A percentile compares a stretch with the other conserved stretches of the same genome.
Conservation (phyloP, 1,284 basidiomycete genomes). For the Pyrrhoderma lamaoense region DNA sequence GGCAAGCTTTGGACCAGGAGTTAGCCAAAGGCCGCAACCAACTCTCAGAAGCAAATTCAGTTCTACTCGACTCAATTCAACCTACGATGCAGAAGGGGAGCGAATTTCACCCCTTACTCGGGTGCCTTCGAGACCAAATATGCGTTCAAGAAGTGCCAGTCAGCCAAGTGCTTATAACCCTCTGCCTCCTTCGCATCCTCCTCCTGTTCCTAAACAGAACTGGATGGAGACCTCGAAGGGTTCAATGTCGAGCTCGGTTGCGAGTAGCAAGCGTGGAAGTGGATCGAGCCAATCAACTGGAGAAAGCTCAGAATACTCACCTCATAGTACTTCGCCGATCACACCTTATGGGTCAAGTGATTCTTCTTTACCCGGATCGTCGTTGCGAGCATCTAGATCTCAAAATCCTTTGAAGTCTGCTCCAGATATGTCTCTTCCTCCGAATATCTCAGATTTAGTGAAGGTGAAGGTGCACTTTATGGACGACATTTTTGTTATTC, state of each 20-base stretch:
- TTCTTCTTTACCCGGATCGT: conserved; percentile 54
- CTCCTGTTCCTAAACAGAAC: conserved; percentile 46
- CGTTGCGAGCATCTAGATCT: conserved; percentile 46
- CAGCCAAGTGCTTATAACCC: conserved; percentile 61
- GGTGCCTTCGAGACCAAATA: conserved; percentile 30
- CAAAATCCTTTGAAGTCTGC: conserved; percentile 35
- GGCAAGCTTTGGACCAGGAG: conserved; percentile 39
- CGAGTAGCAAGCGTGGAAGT: conserved; percentile 57
- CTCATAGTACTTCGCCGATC: conserved; percentile 72
- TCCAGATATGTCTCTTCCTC: conserved; percentile 24
- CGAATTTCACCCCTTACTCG: conserved; percentile 18
- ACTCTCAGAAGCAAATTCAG: conserved; percentile 64
- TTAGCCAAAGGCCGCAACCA: conserved; percentile 37
- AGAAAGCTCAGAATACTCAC: conserved; percentile 73
- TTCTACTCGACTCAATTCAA: conserved; percentile 49
- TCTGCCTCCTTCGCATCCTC: conserved; percentile 40
- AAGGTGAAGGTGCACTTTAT: conserved; percentile 86
- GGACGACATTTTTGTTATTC: conserved; percentile 89
- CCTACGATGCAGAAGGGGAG: conserved; percentile 39
- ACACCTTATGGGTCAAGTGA: conserved; percentile 83
- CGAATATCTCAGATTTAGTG: conserved; percentile 39
- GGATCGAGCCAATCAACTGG: conserved; percentile 74
- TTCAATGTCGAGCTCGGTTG: conserved; percentile 40
- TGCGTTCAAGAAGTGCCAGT: conserved; percentile 65
- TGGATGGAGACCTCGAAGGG: conserved; percentile 47